A percentile compares a stretch with the other conserved stretches of the same genome.
These are phyloP conservation scores for Penicillium vulpinum DNA, from an alignment of 2,329 filamentous ascomycete species.

Conservation along the genomic window DNA sequence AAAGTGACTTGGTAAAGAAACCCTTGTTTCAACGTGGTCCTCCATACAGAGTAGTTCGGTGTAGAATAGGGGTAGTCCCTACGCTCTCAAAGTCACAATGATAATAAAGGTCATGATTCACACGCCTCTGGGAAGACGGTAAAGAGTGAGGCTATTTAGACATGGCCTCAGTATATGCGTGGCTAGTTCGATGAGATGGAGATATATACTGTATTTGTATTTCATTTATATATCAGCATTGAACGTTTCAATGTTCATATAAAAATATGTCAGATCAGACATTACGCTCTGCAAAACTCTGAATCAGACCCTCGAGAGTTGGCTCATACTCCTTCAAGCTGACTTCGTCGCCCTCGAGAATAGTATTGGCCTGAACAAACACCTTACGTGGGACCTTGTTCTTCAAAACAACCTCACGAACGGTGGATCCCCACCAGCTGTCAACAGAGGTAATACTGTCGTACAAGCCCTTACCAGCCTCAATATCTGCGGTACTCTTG, in stretches of 20 bases:
- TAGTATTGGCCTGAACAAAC: slow-evolving; percentile 91
- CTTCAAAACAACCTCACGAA: slow-evolving; percentile 65
- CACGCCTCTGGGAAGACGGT: not conserved
- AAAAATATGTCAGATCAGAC: slow-evolving; percentile 30
- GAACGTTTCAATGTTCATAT: not conserved
- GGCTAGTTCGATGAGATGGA: not conserved
- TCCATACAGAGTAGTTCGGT: not conserved
- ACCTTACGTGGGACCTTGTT: slow-evolving; percentile 64
- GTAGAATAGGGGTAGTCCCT: not conserved
- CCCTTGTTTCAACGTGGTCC: too few species aligned
- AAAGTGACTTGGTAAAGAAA: not conserved
- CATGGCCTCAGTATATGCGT: not conserved
- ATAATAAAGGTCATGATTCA: not conserved
- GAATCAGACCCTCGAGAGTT: slow-evolving; percentile 74
- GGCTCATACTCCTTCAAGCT: slow-evolving; percentile 83
- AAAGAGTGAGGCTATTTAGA: not conserved
- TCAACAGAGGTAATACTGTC: slow-evolving; percentile 79
- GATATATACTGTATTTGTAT: not conserved
- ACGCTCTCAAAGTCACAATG: not conserved
- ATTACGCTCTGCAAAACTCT: slow-evolving; percentile 70
- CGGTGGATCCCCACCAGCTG: slow-evolving; percentile 79
- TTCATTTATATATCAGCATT: not conserved
- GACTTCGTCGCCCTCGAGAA: slow-evolving; percentile 68
- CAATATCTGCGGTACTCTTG: slow-evolving; percentile 84
- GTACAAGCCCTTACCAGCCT: slow-evolving; percentile 76